phyloP scores from a whole-genome alignment of 2,329 filamentous ascomycete species.

The Ramichloridium luteum region DNA sequence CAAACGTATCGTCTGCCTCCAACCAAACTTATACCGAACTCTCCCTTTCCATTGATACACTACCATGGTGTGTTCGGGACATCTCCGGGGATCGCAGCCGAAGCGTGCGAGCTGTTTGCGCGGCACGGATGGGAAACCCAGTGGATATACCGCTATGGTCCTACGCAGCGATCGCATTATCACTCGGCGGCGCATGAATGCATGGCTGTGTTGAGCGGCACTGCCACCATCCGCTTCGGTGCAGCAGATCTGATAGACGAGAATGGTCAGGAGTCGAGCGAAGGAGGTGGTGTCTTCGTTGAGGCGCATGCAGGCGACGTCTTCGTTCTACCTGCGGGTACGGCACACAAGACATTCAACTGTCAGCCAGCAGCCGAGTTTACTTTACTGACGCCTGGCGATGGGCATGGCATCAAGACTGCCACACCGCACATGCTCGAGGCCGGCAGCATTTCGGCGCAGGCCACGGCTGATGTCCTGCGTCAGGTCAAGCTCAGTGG shows the following conservation, averaged over 20 bases:
- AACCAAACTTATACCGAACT: constrained; percentile 40
- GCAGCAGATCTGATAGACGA: constrained; percentile 37
- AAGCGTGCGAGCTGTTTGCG: constrained; percentile 35
- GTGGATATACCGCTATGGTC: constrained; percentile 47
- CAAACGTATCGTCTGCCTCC: constrained; percentile 31
- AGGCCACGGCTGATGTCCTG: constrained; percentile 27
- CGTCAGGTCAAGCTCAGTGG: constrained; percentile 28
- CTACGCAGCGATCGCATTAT: constrained; percentile 45
- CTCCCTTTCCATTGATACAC: constrained; percentile 41
- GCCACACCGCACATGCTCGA: too few relatives aligned
- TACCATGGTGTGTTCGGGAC: too few relatives aligned
- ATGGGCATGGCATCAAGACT: constrained; percentile 29
- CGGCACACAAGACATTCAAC: constrained; percentile 43
- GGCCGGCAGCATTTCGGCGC: too few relatives aligned
- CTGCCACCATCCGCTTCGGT: constrained; percentile 43
- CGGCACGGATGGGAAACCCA: constrained; percentile 41
- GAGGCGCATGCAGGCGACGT: constrained; percentile 42
- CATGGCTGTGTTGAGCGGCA: constrained; percentile 44
- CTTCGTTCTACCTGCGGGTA: constrained; percentile 46
- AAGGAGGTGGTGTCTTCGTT: constrained; percentile 39
- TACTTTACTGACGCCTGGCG: constrained; percentile 34
- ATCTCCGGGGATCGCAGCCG: constrained; percentile 27
- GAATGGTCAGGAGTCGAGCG: constrained; percentile 25
- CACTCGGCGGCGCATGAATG: constrained; percentile 46
- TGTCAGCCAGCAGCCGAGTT: constrained; percentile 29